Percentiles rank a stretch among this genome's conserved stretches.
phyloP scores from a whole-genome alignment of 495 filamentous ascomycete species.

The Jackrogersella minutella region DNA sequence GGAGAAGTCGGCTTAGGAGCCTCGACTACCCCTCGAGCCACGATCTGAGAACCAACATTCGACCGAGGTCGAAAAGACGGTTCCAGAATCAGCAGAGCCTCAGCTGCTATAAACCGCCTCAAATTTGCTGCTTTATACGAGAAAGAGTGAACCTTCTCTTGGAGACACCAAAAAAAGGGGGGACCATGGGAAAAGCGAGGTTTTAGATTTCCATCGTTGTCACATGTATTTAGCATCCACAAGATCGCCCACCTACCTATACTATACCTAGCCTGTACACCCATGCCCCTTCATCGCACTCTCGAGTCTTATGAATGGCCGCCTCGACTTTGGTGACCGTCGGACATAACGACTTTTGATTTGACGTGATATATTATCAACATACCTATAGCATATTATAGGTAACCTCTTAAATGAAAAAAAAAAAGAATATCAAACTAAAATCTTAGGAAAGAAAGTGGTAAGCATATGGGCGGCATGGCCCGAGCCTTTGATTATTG shows the following conservation, averaged over 20 bases:
- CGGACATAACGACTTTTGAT: neutral
- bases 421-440: neutral
- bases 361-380: neutral
- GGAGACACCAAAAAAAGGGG: constrained; percentile 10
- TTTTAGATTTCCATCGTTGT: constrained; percentile 5
- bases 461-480: constrained; percentile 6
- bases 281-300: neutral
- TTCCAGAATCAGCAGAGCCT: neutral
- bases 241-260: constrained; percentile 2
- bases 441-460: neutral
- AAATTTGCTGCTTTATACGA: neutral
- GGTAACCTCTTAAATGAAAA: neutral
- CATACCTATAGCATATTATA: neutral
- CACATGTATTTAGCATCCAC: constrained; percentile 19
- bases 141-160: neutral
- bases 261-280: constrained; percentile 6
- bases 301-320: neutral
- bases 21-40: constrained; percentile 33
- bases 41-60: neutral
- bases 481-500: neutral
- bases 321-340: neutral
- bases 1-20: constrained; percentile 66
- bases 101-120: neutral
- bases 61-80: constrained; percentile 12
- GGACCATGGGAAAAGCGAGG: constrained; percentile 1